Conservation (phyloP, 2,329 filamentous ascomycete species). For the Chalaropsis thielavioides region DNA sequence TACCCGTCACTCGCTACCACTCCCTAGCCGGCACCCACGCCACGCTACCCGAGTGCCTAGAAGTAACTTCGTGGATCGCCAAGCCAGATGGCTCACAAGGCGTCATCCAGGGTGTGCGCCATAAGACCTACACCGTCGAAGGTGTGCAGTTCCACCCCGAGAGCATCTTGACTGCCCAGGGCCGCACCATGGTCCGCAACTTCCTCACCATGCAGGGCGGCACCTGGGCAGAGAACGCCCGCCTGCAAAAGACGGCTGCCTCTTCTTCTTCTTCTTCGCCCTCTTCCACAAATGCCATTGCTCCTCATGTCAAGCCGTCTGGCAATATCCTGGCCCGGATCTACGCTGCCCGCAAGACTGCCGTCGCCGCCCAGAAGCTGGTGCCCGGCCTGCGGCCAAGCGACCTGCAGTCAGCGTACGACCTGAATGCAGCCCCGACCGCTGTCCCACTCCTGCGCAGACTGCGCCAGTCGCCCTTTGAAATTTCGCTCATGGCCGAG, state of each 20-base stretch:
- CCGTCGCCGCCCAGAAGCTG: constrained; percentile 66
- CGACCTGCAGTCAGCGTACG: constrained; percentile 76
- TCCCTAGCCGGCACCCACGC: constrained; percentile 85
- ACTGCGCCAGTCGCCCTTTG: constrained; percentile 66
- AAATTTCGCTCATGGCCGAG: constrained; percentile 90
- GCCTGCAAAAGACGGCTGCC: constrained; percentile 30
- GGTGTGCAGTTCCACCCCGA: constrained; percentile 97
- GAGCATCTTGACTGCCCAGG: constrained; percentile 84
- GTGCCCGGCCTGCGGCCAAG: constrained; percentile 70
- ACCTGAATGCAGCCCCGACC: constrained; percentile 71
- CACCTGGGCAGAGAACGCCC: constrained; percentile 74
- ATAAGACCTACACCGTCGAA: constrained; percentile 83
- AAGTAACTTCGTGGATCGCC: constrained; percentile 81
- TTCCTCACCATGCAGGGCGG: constrained; percentile 79
- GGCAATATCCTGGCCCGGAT: constrained; percentile 83
- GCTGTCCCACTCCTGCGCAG: constrained; percentile 67
- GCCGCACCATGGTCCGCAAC: constrained; percentile 80
- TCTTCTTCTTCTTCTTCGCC: not conserved
- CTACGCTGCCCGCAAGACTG: constrained; percentile 63
- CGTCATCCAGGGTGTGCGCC: constrained; percentile 91
- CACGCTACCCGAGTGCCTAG: constrained; percentile 70
- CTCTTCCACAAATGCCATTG: constrained; percentile 19
- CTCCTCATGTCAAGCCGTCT: constrained; percentile 37
- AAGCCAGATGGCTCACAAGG: constrained; percentile 62
- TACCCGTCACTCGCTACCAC: constrained; percentile 90